phyloP scores from a whole-genome alignment of 1,139 yeast genomes.

The Saccharomyces hybrid region DNA sequence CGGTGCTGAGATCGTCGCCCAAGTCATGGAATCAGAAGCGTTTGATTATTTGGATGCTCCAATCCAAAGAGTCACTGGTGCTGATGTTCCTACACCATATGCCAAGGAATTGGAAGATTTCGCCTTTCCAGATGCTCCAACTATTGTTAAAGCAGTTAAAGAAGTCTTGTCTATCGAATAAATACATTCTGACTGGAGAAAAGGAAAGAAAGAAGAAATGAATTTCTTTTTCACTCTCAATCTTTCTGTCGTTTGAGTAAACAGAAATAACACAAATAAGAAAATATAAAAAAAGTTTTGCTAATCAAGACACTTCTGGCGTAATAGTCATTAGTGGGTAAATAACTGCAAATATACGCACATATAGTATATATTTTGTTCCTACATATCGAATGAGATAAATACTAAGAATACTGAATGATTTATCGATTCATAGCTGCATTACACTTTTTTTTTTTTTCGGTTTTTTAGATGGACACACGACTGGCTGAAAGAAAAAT shows the following conservation, averaged over 20 bases:
- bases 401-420: neutral
- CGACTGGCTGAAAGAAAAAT: neutral
- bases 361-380: neutral
- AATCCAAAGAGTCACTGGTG: slow-evolving; percentile 96
- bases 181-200: slow-evolving; percentile 3
- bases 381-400: neutral
- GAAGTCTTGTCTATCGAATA: slow-evolving; percentile 69
- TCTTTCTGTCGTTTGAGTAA: neutral
- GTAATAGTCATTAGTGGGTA: neutral
- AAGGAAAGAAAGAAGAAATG: neutral
- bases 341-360: neutral
- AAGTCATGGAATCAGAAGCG: slow-evolving; percentile 96
- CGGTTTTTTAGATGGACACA: no score
- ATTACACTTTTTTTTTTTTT: neutral
- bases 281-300: neutral
- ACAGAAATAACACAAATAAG: neutral
- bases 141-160: slow-evolving; percentile 84
- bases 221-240: neutral
- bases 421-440: neutral
- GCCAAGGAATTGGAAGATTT: slow-evolving; percentile 94
- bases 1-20: slow-evolving; percentile 96
- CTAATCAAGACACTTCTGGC: neutral
- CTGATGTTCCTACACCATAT: slow-evolving; percentile 99
- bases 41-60: slow-evolving; percentile 98
- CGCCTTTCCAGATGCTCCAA: slow-evolving; percentile 95